Percentiles rank a stretch among this genome's conserved stretches.
These are phyloP conservation scores for Termitomyces sp. DNA, from an alignment of 768 basidiomycete species.

Conservation along the genomic window DNA sequence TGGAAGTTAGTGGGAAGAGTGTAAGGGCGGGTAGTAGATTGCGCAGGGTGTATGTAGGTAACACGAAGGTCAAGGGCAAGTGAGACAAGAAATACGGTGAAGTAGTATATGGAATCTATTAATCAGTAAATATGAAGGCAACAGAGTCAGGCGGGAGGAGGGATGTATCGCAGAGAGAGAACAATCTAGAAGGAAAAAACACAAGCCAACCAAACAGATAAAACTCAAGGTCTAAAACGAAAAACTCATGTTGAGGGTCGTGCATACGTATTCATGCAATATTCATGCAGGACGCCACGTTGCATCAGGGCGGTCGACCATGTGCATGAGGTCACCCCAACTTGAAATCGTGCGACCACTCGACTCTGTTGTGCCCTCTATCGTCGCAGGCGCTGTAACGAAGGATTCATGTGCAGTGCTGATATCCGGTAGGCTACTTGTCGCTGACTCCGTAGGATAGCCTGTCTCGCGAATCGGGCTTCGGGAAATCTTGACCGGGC, in stretches of 20 bases:
- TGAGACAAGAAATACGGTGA: constrained; percentile 5
- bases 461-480: constrained; percentile 7
- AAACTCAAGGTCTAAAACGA: constrained; percentile 7
- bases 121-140: constrained; percentile 7
- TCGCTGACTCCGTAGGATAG: constrained; percentile 15
- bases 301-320: constrained; percentile 36
- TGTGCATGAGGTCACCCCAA: constrained; percentile 43
- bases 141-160: background rate
- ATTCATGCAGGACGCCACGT: constrained; percentile 37
- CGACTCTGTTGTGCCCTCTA: constrained; percentile 54
- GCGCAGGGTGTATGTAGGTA: background rate
- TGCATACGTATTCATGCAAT: constrained; percentile 28
- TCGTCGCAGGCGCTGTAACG: constrained; percentile 60
- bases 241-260: constrained; percentile 7
- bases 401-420: constrained; percentile 71
- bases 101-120: constrained; percentile 25
- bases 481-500: constrained; percentile 15
- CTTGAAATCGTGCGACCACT: constrained; percentile 44
- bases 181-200: background rate
- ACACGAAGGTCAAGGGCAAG: background rate
- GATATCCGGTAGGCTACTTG: constrained; percentile 52
- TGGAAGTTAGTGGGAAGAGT: background rate
- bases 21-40: background rate
- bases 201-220: background rate
- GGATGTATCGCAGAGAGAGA: background rate